These are phyloP conservation scores for Colletotrichum nymphaeae DNA, from an alignment of 2,329 filamentous ascomycete species.

Conservation along the genomic window DNA sequence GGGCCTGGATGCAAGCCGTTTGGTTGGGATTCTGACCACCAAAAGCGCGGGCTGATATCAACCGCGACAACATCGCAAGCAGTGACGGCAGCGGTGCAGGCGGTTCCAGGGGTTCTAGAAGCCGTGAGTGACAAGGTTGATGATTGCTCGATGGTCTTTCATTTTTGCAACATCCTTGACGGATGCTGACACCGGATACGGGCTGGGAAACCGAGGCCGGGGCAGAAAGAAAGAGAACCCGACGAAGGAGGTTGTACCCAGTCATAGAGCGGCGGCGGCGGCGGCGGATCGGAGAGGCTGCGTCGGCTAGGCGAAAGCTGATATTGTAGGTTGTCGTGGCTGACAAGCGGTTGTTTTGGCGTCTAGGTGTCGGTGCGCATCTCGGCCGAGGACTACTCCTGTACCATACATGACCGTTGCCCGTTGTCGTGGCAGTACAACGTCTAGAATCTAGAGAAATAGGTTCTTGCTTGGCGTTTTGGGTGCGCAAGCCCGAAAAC, in stretches of 20 bases:
- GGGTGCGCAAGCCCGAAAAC: neutral
- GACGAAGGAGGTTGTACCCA: neutral
- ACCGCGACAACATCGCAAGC: conserved; percentile 8
- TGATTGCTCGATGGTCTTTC: neutral
- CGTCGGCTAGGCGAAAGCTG: conserved; percentile 18
- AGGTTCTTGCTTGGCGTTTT: neutral
- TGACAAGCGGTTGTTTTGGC: conserved; percentile 18
- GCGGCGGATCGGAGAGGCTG: conserved; percentile 12
- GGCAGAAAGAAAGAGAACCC: neutral
- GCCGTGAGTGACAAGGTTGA: conserved; percentile 1
- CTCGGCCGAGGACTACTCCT: conserved; percentile 3
- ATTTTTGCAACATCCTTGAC: neutral
- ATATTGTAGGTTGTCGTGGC: conserved; percentile 16
- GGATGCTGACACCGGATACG: conserved; percentile 16
- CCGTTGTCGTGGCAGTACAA: conserved; percentile 6
- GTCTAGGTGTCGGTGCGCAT: neutral
- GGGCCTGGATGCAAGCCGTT: conserved; percentile 34
- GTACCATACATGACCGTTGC: neutral
- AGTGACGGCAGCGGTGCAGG: conserved; percentile 2
- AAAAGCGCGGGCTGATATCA: conserved; percentile 21
- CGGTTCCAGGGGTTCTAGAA: conserved; percentile 15
- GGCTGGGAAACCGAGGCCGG: neutral
- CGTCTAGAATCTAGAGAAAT: neutral
- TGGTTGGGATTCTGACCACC: conserved; percentile 31
- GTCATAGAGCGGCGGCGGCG: neutral